Evolutionary conservation across 192 early-diverging fungal species (phyloP).

Genomic region (Dissophora ornata): DNA sequence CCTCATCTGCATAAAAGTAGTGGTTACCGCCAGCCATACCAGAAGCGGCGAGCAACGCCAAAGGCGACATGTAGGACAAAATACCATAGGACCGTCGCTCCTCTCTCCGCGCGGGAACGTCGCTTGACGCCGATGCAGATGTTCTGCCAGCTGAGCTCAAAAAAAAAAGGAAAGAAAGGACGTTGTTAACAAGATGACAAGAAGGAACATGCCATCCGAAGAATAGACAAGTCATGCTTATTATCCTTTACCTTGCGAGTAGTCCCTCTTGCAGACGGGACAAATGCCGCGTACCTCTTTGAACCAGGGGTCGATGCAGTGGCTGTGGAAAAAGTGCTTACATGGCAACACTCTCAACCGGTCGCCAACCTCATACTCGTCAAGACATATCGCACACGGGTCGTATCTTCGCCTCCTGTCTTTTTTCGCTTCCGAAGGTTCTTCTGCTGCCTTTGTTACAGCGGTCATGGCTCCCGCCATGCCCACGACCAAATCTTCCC

Average conservation of each 20-base stretch:
- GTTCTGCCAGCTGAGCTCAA: too few species aligned
- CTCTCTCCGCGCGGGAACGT: too few species aligned
- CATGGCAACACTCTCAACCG: constrained; percentile 62
- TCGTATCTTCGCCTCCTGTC: constrained; percentile 30
- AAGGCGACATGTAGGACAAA: neutral
- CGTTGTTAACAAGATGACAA: too few species aligned
- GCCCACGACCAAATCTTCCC: too few species aligned
- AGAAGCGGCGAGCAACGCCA: neutral
- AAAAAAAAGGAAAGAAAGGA: too few species aligned
- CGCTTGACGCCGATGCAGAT: too few species aligned
- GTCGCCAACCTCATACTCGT: constrained; percentile 66
- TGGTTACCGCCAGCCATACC: neutral
- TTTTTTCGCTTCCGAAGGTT: neutral
- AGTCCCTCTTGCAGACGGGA: constrained; percentile 61
- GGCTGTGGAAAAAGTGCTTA: constrained; percentile 65
- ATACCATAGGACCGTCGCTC: neutral
- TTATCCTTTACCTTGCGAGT: constrained; percentile 29
- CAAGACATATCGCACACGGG: constrained; percentile 65
- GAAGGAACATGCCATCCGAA: neutral
- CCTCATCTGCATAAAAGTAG: neutral
- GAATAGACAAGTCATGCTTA: neutral
- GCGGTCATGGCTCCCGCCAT: too few species aligned
- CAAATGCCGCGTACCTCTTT: constrained; percentile 61
- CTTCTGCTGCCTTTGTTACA: neutral
- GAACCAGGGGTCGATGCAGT: constrained; percentile 67